Conservation (phyloP, 176 grass and related monocot species). For the Alloteropsis semialata region DNA sequence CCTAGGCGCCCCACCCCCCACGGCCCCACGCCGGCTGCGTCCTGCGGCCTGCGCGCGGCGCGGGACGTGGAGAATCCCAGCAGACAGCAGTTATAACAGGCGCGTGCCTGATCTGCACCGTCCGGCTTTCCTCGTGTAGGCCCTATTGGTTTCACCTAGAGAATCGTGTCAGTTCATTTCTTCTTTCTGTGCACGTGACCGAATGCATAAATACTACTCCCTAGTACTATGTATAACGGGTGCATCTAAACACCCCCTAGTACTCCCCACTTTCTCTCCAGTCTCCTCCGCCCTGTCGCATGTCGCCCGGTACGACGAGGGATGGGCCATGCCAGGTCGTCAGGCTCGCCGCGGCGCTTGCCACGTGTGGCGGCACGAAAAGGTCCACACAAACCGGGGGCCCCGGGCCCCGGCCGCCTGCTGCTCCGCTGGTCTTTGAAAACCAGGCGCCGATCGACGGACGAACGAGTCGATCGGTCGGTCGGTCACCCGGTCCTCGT, state of each 20-base stretch:
- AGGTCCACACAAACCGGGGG: neutral
- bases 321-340: neutral
- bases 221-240: no score
- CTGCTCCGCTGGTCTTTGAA: neutral
- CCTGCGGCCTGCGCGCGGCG: neutral
- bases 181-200: no score
- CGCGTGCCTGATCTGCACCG: no score
- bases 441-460: neutral
- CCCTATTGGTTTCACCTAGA: no score
- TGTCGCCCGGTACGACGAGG: neutral
- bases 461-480: neutral
- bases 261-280: no score
- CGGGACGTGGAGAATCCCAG: neutral
- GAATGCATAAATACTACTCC: no score
- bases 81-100: neutral
- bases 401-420: neutral
- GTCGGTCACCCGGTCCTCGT: no score
- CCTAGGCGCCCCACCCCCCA: no score
- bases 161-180: no score
- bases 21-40: neutral
- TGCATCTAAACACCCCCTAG: no score
- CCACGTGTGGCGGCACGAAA: neutral
- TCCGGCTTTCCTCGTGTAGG: no score
- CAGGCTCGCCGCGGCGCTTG: neutral
- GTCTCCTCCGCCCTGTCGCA: neutral